Conservation (phyloP, 345 rosid species). For the Sisymbrium altissimum region DNA sequence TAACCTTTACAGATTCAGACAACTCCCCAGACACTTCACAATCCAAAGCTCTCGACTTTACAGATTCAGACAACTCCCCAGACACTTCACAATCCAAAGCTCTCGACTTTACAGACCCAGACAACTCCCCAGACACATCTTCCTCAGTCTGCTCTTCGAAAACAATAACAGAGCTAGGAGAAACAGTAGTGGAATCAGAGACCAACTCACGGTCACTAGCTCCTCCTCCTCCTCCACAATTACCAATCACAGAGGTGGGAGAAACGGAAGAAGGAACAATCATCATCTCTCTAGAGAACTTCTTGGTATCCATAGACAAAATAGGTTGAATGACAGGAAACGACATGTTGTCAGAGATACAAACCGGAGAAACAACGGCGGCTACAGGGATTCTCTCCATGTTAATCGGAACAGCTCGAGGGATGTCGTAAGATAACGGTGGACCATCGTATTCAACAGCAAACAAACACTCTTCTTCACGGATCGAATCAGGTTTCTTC, state of each 20-base stretch:
- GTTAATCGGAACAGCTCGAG: constrained; percentile 89
- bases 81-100: constrained; percentile 44
- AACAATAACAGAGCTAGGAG: constrained; percentile 63
- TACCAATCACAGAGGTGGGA: constrained; percentile 41
- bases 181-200: constrained; percentile 55
- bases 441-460: constrained; percentile 91
- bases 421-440: constrained; percentile 71
- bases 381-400: constrained; percentile 90
- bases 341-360: constrained; percentile 48
- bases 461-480: constrained; percentile 59
- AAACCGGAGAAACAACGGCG: constrained; percentile 74
- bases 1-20: constrained; percentile 38
- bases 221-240: too few relatives aligned
- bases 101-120: constrained; percentile 35
- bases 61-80: constrained; percentile 50
- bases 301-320: constrained; percentile 44
- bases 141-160: constrained; percentile 45
- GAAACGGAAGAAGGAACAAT: constrained; percentile 34
- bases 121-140: constrained; percentile 9
- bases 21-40: constrained; percentile 53
- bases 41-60: constrained; percentile 51
- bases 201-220: constrained; percentile 31
- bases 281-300: constrained; percentile 43
- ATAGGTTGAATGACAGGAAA: constrained; percentile 88
- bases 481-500: constrained; percentile 18